Evolutionary conservation across 345 rosid species (phyloP), one percentile per base, ranked within the genome.

Genomic region (Odontarrhena argentea): DNA sequence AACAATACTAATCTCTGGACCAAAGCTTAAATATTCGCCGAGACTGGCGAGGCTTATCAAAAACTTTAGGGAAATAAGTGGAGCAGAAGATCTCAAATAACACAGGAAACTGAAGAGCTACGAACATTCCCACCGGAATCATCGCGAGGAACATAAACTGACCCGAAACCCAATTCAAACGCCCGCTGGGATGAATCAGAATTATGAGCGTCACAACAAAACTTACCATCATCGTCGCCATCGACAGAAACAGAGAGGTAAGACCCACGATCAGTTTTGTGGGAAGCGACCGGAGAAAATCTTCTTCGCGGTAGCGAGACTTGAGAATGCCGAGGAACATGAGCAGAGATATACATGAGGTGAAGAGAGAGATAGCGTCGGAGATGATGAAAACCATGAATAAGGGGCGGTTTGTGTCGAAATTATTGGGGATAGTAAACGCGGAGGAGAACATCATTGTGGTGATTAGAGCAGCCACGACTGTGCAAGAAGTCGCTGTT

Each of bases 221-320:
- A 12, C 82, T 73, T 24, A 80, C 60, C 86, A 87, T 85, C 95
- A 87, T 87, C 0, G 89, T 81, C 43, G 84, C 87, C 41, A 87
- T 77, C 0, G 95, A 87, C 53, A 87, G 77, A 75, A 87, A 87
- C 13, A 87, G 82, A 47, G 81, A 48, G 1, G 84, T 82, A 15
- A 87, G 81, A 8, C 95, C 95, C 1, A 84, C 41, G 6, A 87
- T 85, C 77, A 87, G 32, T 62, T 81, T 79, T 7, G 75, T 79
- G 0, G 87, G 87, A 66, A 84, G 67, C 2, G 70, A 70, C 54
- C 62, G 55, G 12, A 81, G 81, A 67, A 84, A 84, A 46, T 79
- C 88, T 15, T 81, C 79, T 58, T 84, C 88, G 3, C 79, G 64
- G 55, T 81, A 84, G 7, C 84, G 81, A 18, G 92, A 79, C 18